Conservation (phyloP, 257 asterid species). For the Haberlea rhodopensis region DNA sequence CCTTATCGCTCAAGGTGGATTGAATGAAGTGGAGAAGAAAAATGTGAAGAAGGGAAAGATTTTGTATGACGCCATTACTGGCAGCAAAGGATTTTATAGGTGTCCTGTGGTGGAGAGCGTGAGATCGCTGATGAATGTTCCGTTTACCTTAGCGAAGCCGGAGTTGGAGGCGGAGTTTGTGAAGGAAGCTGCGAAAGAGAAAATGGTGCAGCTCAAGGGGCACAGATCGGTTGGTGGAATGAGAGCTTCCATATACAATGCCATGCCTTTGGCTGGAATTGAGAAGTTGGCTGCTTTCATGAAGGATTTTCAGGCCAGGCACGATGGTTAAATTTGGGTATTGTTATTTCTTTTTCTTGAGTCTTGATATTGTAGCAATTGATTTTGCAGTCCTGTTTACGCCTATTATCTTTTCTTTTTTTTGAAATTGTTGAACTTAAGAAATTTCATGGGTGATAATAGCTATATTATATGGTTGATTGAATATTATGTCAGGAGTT, state of each 20-base stretch:
- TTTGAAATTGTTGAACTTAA: neutral
- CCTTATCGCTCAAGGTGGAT: slow-evolving; percentile 81
- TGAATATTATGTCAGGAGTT: neutral
- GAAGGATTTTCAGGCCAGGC: slow-evolving; percentile 93
- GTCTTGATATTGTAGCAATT: slow-evolving; percentile 1
- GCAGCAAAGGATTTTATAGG: slow-evolving; percentile 72
- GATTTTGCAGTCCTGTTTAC: slow-evolving; percentile 18
- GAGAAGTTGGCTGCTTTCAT: slow-evolving; percentile 88
- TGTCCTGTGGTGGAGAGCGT: slow-evolving; percentile 87
- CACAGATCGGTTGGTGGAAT: slow-evolving; percentile 95
- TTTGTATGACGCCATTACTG: slow-evolving; percentile 72
- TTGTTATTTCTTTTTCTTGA: slow-evolving; percentile 3
- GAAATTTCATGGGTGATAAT: neutral
- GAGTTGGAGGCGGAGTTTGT: slow-evolving; percentile 85
- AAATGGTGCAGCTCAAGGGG: slow-evolving; percentile 97
- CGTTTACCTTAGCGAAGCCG: slow-evolving; percentile 71
- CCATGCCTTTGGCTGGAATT: slow-evolving; percentile 92
- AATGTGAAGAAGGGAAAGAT: slow-evolving; percentile 61
- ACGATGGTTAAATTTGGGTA: slow-evolving; percentile 35
- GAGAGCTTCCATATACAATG: slow-evolving; percentile 98
- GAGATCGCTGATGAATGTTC: slow-evolving; percentile 93
- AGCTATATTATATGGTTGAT: neutral
- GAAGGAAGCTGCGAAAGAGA: slow-evolving; percentile 89
- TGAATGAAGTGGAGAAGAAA: slow-evolving; percentile 80
- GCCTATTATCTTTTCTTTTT: neutral